Evolutionary conservation across 352 stramenopile genomes (phyloP).

Genomic region (Phytophthora tubulina): DNA sequence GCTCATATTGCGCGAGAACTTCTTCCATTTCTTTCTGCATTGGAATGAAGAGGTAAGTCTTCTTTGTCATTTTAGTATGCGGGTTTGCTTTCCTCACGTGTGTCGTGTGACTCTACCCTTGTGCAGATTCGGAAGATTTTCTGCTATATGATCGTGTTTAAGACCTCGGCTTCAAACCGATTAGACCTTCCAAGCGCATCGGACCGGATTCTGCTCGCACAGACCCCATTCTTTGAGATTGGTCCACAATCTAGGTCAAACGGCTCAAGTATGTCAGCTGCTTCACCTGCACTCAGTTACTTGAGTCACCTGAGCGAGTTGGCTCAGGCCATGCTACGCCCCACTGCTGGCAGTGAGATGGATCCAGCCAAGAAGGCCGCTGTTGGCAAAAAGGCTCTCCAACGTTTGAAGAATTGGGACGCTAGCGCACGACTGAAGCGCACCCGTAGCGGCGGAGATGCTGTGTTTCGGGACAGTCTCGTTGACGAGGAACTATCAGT

Average conservation of each 20-base stretch:
- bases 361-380: constrained; percentile 56
- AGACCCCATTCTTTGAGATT: constrained; percentile 78
- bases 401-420: constrained; percentile 77
- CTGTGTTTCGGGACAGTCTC: constrained; percentile 80
- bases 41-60: constrained; percentile 88
- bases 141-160: constrained; percentile 87
- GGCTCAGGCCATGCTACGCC: constrained; percentile 70
- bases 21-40: constrained; percentile 88
- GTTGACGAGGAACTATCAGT: constrained; percentile 85
- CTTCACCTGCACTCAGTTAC: constrained; percentile 58
- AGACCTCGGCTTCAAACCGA: constrained; percentile 78
- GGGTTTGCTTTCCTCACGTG: constrained; percentile 1
- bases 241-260: constrained; percentile 26
- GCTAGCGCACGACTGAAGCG: constrained; percentile 58
- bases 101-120: neutral
- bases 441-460: constrained; percentile 47
- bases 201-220: constrained; percentile 78
- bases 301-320: constrained; percentile 82
- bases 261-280: constrained; percentile 33
- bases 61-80: neutral
- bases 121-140: constrained; percentile 87
- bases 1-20: constrained; percentile 86
- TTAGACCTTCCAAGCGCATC: constrained; percentile 77
- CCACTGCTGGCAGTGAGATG: constrained; percentile 45
- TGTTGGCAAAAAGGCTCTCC: constrained; percentile 58